Base-by-base conservation (phyloP, 2,329 filamentous ascomycete species). In the Colletotrichum caudatum region DNA sequence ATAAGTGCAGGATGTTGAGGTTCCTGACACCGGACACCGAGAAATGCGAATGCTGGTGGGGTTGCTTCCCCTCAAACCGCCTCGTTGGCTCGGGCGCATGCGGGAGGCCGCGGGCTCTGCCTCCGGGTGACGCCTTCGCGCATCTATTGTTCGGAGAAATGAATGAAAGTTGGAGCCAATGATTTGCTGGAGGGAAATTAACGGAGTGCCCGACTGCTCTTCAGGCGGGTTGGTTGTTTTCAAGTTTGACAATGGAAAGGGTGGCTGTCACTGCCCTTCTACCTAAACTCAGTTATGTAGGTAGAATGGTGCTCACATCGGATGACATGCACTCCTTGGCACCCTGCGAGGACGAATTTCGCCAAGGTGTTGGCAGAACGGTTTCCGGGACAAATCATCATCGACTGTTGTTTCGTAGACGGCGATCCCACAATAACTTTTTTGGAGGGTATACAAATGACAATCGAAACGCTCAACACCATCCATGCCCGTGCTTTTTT, bases 391-490 rank as follows among this genome's bases (percentile, higher is more conserved):
- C 7, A 33, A 50, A 58, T 54, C 50, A 59, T 59, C 16, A n/a
- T 59, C 44, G 41, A 72, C 33, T 54, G 46, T 35, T 61, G 26
- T 39, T 62, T 12, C 44, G 58, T 68, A 54, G 48, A 57, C 68
- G 54, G 50, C 41, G 59, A 50, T 64, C 64, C 68, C 48, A 39
- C 48, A 4, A 39, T 54, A 62, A 69, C 66, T 72, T 60, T 54
- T 60, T 54, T 69, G n/a, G 39, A 46, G 69, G 69, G 69, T 71
- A 69, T 71, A 69, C 65, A 37, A 69, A 64, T 64, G 11, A 64
- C 46, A 33, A 64, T 46, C 70, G 41, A 63, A 66, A 66, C 69
- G 64, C 59, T 69, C 58, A 66, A 72, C 57, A 69, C 61, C 58
- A 58, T 18, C 14, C 39, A 37, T 56, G 53, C 35, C 14, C 18